Evolutionary conservation across 2,329 filamentous ascomycete genomes (phyloP), one percentile per base, ranked within the genome.

Genomic region (Podosphaera aphanis): DNA sequence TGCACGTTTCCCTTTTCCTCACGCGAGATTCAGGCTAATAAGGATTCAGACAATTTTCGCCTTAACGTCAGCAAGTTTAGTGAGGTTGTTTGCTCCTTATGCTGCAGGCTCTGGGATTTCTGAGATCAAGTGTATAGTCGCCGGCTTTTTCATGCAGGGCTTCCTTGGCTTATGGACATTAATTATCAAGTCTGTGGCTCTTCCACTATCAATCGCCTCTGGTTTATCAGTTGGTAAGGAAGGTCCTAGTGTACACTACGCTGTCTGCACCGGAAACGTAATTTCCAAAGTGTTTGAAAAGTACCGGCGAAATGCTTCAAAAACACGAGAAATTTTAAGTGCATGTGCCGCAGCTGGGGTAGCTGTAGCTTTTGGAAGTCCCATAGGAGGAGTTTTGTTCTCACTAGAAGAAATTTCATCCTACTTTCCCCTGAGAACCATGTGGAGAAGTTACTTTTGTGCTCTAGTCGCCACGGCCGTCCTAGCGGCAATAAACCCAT

Each of bases 61-160:
- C 16, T 80, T 81, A 46, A 79, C 79, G 2, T 79, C 86, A 2
- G 86, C 86, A 0, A 77, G 72, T 33, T 68, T 98, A 36, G 90
- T 98, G 58, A 90, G 84, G 60, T 77, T 75, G 1, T 95, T 90
- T 62, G 86, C 90, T 3, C 90, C 90, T 0, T 98, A 98, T 60
- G 90, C 90, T 10, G 90, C 90, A 29, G 90, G 90, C 15, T 93
- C 84, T 11, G 90, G 90, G 36, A 98, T 98, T 48, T 94, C 85
- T 11, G 90, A 98, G 65, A 98, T 98, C 69, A 98, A 98, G 63
- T 93, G 85, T 63, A 95, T 98, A 59, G 93, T 98, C 58, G 90
- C 88, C 3, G 90, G 90, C 2, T 98, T 98, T 60, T 83, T 95
- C 43, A 98, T 98, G 90, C 94, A 95, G 63, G 90, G 86, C 0